phyloP scores from a whole-genome alignment of 2,329 filamentous ascomycete species.

The Dryadomyces quercus-mongolicae region DNA sequence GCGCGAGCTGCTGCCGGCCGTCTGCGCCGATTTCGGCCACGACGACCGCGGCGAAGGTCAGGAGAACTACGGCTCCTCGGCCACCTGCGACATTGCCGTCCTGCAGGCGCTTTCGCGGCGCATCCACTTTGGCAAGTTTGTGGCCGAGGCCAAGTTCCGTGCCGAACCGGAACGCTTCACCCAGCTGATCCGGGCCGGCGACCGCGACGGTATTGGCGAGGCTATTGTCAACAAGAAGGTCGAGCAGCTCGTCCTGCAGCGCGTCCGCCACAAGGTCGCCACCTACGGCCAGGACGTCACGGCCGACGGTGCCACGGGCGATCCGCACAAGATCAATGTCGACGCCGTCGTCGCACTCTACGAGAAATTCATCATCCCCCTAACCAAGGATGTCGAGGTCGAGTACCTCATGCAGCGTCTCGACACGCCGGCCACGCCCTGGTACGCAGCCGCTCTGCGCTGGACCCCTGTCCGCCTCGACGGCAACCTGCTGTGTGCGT shows the following conservation, averaged over 20 bases:
- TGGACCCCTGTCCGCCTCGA: neutral
- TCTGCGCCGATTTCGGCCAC: slow-evolving; percentile 67
- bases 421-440: slow-evolving; percentile 3
- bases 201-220: slow-evolving; percentile 69
- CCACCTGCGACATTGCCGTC: slow-evolving; percentile 80
- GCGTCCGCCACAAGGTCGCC: slow-evolving; percentile 75
- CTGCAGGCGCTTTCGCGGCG: slow-evolving; percentile 81
- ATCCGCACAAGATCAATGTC: slow-evolving; percentile 69
- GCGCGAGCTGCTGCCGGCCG: slow-evolving; percentile 66
- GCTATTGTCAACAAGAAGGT: slow-evolving; percentile 86
- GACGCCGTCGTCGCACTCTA: slow-evolving; percentile 89
- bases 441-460: slow-evolving; percentile 3
- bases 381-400: slow-evolving; percentile 97
- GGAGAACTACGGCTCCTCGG: slow-evolving; percentile 92
- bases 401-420: slow-evolving; percentile 96
- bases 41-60: slow-evolving; percentile 72
- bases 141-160: slow-evolving; percentile 89
- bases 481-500: neutral
- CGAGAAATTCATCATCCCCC: slow-evolving; percentile 81
- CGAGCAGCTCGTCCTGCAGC: slow-evolving; percentile 81
- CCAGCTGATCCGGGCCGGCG: slow-evolving; percentile 65
- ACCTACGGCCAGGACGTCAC: slow-evolving; percentile 90
- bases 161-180: slow-evolving; percentile 74
- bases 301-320: slow-evolving; percentile 31
- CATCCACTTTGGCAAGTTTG: slow-evolving; percentile 97